Evolutionary conservation across 1,284 basidiomycete genomes (phyloP), one percentile per base, ranked within the genome.

Genomic region (Puccinia triticina): DNA sequence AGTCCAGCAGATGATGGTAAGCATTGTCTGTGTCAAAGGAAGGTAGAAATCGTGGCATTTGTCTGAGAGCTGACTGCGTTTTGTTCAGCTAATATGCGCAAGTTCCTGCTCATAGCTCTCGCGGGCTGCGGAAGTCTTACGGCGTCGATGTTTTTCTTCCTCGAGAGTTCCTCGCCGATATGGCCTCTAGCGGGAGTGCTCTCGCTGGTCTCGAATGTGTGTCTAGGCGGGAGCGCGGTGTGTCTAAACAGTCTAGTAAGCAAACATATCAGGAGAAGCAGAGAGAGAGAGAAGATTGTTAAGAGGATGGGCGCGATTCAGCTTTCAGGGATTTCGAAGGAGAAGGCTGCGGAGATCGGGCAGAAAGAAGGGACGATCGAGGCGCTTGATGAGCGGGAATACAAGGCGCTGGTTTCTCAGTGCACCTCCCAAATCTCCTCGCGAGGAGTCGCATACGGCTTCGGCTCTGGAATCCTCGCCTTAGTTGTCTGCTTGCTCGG

Each of bases 241-340:
- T 77, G 76, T 61, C 34, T 77, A 43, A 77, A 77, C 46, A 77
- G 76, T 57, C 46, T 77, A 50, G 76, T 77, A 21, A 66, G 76
- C 40, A 21, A n/a, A 46, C n/a, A 69, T 40, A 12, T 29, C 16
- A 72, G 4, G 37, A 11, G 18, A 5, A 55, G n/a, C 18, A 55
- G 53, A n/a, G 12, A 16, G 11, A 16, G 16, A 11, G n/a, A n/a
- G n/a, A n/a, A n/a, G n/a, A n/a, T n/a, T n/a, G n/a, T n/a, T n/a
- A n/a, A n/a, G n/a, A n/a, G n/a, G n/a, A n/a, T n/a, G n/a, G n/a
- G n/a, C n/a, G n/a, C n/a, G n/a, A n/a, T n/a, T n/a, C n/a, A 77
- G 76, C 61, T 77, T 16, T 48, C 61, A 1, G 61, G 76, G 37
- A 67, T 77, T 77, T 50, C 76, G 3, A 77, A 67, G 67, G 76